phyloP scores from a whole-genome alignment of 331 rosid genomes.

The Pyrus hybrid region DNA sequence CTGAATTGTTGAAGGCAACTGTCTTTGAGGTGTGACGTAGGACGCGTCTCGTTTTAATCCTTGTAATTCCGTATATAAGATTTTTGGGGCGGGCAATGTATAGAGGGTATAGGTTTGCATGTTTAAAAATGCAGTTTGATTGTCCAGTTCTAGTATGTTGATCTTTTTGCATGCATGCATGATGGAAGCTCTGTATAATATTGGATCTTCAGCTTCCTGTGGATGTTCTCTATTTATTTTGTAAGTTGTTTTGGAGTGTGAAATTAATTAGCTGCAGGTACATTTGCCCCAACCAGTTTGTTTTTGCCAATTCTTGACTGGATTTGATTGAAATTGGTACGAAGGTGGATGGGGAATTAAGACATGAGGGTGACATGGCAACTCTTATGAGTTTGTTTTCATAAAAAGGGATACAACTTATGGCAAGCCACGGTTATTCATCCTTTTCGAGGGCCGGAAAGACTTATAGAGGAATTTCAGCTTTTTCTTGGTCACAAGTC shows the following conservation, averaged over 20 bases:
- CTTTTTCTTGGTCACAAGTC: too few relatives aligned
- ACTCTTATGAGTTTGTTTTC: too few relatives aligned
- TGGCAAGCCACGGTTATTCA: too few relatives aligned
- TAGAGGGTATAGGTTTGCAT: conserved; percentile 9
- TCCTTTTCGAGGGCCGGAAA: too few relatives aligned
- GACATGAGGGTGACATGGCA: too few relatives aligned
- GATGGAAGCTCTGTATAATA: background rate
- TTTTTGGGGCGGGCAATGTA: conserved; percentile 5
- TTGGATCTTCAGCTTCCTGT: background rate
- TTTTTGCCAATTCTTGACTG: background rate
- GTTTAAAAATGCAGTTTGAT: conserved; percentile 2
- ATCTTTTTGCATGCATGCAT: background rate
- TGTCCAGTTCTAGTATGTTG: background rate
- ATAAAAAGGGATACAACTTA: too few relatives aligned
- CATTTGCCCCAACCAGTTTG: background rate
- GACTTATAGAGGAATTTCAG: too few relatives aligned
- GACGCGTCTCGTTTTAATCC: background rate
- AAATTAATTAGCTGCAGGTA: background rate
- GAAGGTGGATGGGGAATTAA: background rate
- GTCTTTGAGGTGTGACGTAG: conserved; percentile 5
- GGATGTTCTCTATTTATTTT: background rate
- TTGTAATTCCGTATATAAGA: conserved; percentile 6
- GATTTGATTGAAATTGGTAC: background rate
- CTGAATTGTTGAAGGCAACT: background rate
- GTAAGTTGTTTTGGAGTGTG: background rate